Evolutionary conservation across 2,329 filamentous ascomycete genomes (phyloP), one percentile per base, ranked within the genome.

Genomic region (Chaetomium sp.): DNA sequence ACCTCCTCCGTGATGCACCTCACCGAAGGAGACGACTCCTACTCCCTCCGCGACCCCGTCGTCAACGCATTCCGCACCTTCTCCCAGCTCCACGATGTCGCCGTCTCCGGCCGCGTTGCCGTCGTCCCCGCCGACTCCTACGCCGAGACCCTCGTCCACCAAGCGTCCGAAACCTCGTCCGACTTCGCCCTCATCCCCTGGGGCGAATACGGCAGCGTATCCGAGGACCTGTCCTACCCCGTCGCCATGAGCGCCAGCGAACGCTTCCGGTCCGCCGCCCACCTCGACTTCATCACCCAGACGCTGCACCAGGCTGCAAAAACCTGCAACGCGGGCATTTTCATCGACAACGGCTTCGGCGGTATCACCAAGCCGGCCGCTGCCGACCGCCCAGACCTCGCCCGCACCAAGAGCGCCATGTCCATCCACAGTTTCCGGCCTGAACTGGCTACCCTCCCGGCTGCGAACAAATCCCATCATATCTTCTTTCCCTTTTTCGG

Each of bases 1-100:
- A 88, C 89, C 43, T 96, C 92, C 0, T 91, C 91, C 14, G 92
- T 96, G 64, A 97, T 97, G 92, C 87, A 89, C 64, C 89, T 95
- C 9, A 86, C 90, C 0, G 90, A 95, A 66, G 79, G 86, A 3
- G 87, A 91, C 41, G 89, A 94, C 49, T 80, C 84, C 58, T 81
- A 81, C 33, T 77, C 80, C 6, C 79, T 81, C 12, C 67, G 62
- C 64, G 92, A 97, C 65, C 90, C 92, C 0, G 86, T 97, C 4
- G 84, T 96, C 53, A 96, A 95, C 67, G 88, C 89, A 0, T 96
- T 96, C 78, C 84, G 88, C 48, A 89, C 90, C 0, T 91, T 96
- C 63, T 90, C 89, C 1, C 87, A 88, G 60, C 81, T 96, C 42
- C 85, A 94, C 67, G 89, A 91, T 60, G 79, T 96, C 1, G 84